These are phyloP conservation scores for Dendrothele bispora DNA, from an alignment of 768 basidiomycete species.

Conservation along the genomic window DNA sequence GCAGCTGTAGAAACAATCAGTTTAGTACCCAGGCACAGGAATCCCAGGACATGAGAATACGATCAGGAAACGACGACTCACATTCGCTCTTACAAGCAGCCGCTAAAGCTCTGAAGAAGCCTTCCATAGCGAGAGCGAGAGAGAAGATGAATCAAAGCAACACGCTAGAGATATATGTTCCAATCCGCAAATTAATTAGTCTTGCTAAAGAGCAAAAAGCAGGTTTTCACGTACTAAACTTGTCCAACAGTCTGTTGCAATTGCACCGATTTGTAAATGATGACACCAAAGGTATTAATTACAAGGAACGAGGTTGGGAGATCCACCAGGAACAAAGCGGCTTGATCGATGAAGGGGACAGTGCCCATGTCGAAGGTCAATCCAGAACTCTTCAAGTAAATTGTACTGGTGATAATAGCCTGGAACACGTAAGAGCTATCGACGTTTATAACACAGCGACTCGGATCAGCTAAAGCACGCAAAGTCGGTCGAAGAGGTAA, in stretches of 20 bases:
- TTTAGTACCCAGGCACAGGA: too few relatives aligned
- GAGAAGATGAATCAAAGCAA: constrained; percentile 59
- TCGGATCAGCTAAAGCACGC: too few relatives aligned
- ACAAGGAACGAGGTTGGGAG: constrained; percentile 54
- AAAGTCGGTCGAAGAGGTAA: too few relatives aligned
- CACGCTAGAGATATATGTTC: constrained; percentile 35
- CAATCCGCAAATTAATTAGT: neutral
- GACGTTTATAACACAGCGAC: too few relatives aligned
- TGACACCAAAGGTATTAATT: constrained; percentile 41
- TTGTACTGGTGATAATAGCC: constrained; percentile 55
- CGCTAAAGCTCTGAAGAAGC: constrained; percentile 70
- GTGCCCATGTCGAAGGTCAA: constrained; percentile 52
- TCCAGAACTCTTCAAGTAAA: constrained; percentile 60
- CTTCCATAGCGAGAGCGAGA: constrained; percentile 67
- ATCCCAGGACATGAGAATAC: too few relatives aligned
- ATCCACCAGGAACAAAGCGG: constrained; percentile 62
- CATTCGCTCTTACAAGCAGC: constrained; percentile 56
- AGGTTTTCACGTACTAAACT: constrained; percentile 66
- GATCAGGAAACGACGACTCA: too few relatives aligned
- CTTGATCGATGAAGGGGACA: constrained; percentile 52
- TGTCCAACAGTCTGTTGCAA: constrained; percentile 55
- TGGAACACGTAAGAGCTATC: constrained; percentile 57
- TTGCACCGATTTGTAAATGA: constrained; percentile 63
- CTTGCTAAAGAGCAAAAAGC: neutral
- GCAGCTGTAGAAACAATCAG: too few relatives aligned